Base-by-base conservation (phyloP, 495 filamentous ascomycete genomes). In the Podospora bellae-mahoneyi region DNA sequence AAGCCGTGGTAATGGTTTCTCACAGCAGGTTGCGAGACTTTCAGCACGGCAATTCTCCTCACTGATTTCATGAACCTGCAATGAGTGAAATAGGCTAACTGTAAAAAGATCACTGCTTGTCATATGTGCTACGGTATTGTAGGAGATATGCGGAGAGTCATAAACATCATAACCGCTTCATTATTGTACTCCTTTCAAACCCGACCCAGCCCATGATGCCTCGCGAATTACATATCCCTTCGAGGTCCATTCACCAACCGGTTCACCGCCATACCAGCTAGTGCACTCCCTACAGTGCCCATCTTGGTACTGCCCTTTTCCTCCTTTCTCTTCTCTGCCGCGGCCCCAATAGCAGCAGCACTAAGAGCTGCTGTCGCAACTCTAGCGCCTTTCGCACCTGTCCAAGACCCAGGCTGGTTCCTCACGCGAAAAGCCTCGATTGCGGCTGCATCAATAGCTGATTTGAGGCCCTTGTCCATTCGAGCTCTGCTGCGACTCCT, bases 291-390 rank as follows among this genome's bases (percentile, higher is more conserved):
- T 0, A 73, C 3, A 26, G 66, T 67, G 0, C 71, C 72, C 57
- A 71, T 44, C 69, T 69, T 69, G 48, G 69, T 63, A 0, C 44
- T 20, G 5, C 66, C 39, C 2, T 65, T 56, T 1, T 69, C 53
- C n/a, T 67, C 15, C 57, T 62, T 62, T 48, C 66, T 20, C 27
- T 70, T 58, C 53, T 76, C 75, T 20, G 69, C 72, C 28, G 78
- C 78, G 0, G 74, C 79, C 4, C 80, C 76, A 16, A 82, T 77
- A 1, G 76, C 76, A 1, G 74, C 81, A 7, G 81, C 80, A 18
- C 78, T 79, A 2, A 82, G n/a, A 4, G 81, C 81, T n/a, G 79
- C 81, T n/a, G 81, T 83, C 13, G 77, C 78, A 3, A 83, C 63
- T 48, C 79, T 75, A 16, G 67, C 68, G 9, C 75, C 77, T 62